These are phyloP conservation scores for Rhizopus microsporus DNA, from an alignment of 371 early-diverging fungal species.

Conservation along the genomic window DNA sequence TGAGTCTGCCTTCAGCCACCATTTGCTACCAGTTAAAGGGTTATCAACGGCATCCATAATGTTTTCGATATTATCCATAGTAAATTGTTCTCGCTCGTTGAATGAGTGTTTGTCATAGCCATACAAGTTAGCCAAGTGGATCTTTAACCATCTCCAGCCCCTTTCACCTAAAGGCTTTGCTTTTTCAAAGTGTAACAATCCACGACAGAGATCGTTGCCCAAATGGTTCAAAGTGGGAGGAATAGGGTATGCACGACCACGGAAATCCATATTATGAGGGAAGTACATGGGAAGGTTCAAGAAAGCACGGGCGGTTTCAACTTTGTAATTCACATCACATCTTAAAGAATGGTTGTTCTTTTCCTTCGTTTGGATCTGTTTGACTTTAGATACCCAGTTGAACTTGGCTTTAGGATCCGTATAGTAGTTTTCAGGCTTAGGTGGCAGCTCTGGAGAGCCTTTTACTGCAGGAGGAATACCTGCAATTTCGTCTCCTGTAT, in stretches of 20 bases:
- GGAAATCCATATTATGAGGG: conserved; percentile 98
- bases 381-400: conserved; percentile 52
- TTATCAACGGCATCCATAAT: conserved; percentile 85
- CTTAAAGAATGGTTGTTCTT: conserved; percentile 84
- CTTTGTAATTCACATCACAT: conserved; percentile 93
- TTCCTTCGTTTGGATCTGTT: conserved; percentile 55
- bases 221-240: conserved; percentile 95
- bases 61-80: conserved; percentile 72
- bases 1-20: conserved; percentile 93
- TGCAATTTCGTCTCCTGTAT: conserved; percentile 75
- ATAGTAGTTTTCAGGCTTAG: conserved; percentile 73
- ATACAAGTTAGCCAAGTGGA: conserved; percentile 93
- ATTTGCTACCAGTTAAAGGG: conserved; percentile 75
- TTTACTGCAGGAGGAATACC: conserved; percentile 63
- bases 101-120: conserved; percentile 95
- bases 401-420: conserved; percentile 62
- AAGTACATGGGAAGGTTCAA: conserved; percentile 90
- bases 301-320: conserved; percentile 94
- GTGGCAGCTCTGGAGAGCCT: conserved; percentile 41
- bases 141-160: conserved; percentile 93
- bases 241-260: conserved; percentile 98
- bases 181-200: conserved; percentile 82
- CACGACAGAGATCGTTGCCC: conserved; percentile 95
- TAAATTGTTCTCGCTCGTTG: conserved; percentile 77
- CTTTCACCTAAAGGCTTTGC: conserved; percentile 84